Evolutionary conservation across 371 early-diverging fungal genomes (phyloP).

Genomic region (Mortierella sp.): DNA sequence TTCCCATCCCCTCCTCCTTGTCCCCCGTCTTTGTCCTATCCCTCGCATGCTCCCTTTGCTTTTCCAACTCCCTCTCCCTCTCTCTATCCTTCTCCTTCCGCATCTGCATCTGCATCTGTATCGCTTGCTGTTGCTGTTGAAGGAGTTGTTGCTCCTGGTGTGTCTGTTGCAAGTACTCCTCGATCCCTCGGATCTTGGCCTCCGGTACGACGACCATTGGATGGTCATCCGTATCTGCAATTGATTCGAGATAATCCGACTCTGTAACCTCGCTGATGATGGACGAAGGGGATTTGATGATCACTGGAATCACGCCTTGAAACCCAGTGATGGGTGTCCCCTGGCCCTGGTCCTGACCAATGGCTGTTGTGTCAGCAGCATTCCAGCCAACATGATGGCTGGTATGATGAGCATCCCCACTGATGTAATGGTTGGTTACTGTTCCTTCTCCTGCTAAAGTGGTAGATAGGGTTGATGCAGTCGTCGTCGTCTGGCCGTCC

Average conservation of each 20-base stretch:
- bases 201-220: conserved; percentile 12
- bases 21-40: neutral
- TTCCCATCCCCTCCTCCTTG: neutral
- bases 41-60: neutral
- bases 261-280: conserved; percentile 29
- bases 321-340: conserved; percentile 4
- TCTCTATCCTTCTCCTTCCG: conserved; percentile 4
- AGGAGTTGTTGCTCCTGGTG: conserved; percentile 35
- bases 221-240: neutral
- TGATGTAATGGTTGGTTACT: neutral
- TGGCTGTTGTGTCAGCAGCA: too few species aligned
- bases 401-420: neutral
- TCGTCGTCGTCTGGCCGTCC: neutral
- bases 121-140: conserved; percentile 28
- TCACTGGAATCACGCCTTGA: conserved; percentile 41
- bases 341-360: too few species aligned
- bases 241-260: conserved; percentile 38
- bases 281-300: conserved; percentile 43
- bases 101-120: conserved; percentile 19
- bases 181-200: conserved; percentile 25
- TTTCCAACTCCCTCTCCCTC: neutral
- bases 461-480: neutral
- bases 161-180: conserved; percentile 44
- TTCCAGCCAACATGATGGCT: too few species aligned
- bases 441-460: neutral